Evolutionary conservation across 352 stramenopile species (phyloP), one percentile per base, ranked within the genome.

Genomic region (Phytopythium chamaehyphon): DNA sequence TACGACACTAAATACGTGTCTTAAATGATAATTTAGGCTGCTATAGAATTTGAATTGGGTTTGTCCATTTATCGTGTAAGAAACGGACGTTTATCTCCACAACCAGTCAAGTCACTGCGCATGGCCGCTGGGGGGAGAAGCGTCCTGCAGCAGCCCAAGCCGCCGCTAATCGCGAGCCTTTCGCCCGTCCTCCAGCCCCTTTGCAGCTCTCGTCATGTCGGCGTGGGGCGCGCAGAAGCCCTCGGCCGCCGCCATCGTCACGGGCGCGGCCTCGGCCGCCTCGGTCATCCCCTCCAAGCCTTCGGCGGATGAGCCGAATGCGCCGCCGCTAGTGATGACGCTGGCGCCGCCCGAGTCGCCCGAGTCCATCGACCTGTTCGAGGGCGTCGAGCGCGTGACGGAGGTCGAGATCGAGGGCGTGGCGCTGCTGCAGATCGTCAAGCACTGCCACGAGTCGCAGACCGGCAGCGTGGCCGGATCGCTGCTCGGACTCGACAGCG

Each of bases 401-500:
- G 64, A 49, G 38, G 80, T 95, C 21, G 70, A 88, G 62, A 69
- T 95, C 45, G 84, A 95, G 40, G 84, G 84, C 40, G 80, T 93
- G 15, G 84, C 83, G 45, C 68, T 98, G 59, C 69, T 98, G 40
- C 92, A 97, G 78, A 93, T 98, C 66, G 94, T 99, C 67, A 99
- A 99, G 77, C 97, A 99, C 66, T 99, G 96, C 73, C 91, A 98
- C 58, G 96, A 99, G 64, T 96, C 86, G 48, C 74, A 98, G 35
- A 96, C 95, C 0, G 69, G 82, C 23, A 90, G 96, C 57, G 96
- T 98, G 23, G 90, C 96, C 16, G 97, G 97, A 19, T 98, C 95
- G 35, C 83, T 99, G 28, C 75, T 99, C 11, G 97, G 97, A 31
- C 76, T 99, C 54, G 91, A 97, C 55, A 83, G 85, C 24, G 86